phyloP scores from a whole-genome alignment of 2,329 filamentous ascomycete species.

The Hypocreales sp. region DNA sequence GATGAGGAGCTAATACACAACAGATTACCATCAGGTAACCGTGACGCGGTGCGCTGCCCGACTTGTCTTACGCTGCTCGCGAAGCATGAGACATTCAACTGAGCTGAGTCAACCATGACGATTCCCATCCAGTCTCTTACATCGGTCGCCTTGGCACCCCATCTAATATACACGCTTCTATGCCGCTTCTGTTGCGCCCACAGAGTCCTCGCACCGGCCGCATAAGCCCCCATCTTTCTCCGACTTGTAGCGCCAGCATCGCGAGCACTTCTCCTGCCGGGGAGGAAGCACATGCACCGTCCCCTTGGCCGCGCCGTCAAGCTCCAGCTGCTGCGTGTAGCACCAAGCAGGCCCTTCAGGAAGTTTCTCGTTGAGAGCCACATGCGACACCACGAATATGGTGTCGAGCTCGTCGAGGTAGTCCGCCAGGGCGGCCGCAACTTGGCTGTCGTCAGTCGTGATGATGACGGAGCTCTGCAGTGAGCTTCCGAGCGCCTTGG shows the following conservation, averaged over 20 bases:
- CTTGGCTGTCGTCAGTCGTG: conserved; percentile 21
- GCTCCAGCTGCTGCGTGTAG: conserved; percentile 26
- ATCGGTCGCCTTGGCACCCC: too few species aligned
- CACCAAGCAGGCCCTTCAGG: conserved; percentile 20
- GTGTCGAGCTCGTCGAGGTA: conserved; percentile 37
- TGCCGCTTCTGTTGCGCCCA: too few species aligned
- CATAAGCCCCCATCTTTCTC: conserved; percentile 53
- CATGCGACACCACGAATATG: conserved; percentile 56
- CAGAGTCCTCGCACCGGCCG: conserved; percentile 52
- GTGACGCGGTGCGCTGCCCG: too few species aligned
- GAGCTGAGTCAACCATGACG: too few species aligned
- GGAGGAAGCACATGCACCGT: conserved; percentile 33
- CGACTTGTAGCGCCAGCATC: conserved; percentile 84
- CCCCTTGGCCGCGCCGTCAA: conserved; percentile 16
- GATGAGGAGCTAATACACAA: too few species aligned
- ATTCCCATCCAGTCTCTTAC: too few species aligned
- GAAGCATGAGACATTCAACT: too few species aligned
- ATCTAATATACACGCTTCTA: too few species aligned
- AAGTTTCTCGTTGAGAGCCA: conserved; percentile 27
- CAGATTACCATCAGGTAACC: too few species aligned
- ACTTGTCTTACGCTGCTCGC: too few species aligned
- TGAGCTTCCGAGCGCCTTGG: conserved; percentile 64
- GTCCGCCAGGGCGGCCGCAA: conserved; percentile 18
- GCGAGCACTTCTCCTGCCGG: conserved; percentile 52
- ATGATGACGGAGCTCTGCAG: conserved; percentile 61